phyloP scores from a whole-genome alignment of 106 monocot genomes.

The Phalaenopsis equestris region DNA sequence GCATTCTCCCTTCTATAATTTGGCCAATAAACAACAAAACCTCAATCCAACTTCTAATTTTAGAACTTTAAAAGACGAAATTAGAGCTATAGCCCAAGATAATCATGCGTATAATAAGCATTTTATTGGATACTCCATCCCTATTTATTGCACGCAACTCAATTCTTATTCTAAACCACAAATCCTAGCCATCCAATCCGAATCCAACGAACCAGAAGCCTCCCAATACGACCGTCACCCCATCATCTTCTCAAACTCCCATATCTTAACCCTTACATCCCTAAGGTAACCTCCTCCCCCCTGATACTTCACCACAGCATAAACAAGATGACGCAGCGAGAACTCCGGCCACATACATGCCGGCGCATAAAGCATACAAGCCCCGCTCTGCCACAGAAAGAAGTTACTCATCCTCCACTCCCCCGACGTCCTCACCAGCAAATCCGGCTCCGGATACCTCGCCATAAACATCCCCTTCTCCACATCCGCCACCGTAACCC shows the following conservation, averaged over 20 bases:
- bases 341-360: constrained; percentile 40
- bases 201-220: not conserved
- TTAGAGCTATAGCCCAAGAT: no score
- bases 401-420: constrained; percentile 52
- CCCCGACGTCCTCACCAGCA: constrained; percentile 42
- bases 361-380: constrained; percentile 15
- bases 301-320: constrained; percentile 36
- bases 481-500: constrained; percentile 9
- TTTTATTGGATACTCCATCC: no score
- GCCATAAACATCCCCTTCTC: constrained; percentile 17
- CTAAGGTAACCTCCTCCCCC: constrained; percentile 5
- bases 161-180: not conserved
- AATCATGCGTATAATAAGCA: no score
- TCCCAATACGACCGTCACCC: not conserved
- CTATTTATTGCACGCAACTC: not conserved
- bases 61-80: no score
- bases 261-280: not conserved
- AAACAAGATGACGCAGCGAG: constrained; percentile 25
- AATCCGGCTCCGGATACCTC: constrained; percentile 25
- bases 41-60: no score
- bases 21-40: no score
- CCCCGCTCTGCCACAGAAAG: constrained; percentile 31
- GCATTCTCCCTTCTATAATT: no score
- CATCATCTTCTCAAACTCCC: not conserved
- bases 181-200: not conserved